Base-by-base conservation (phyloP, 768 basidiomycete species). In the Psilocybe cubensis region DNA sequence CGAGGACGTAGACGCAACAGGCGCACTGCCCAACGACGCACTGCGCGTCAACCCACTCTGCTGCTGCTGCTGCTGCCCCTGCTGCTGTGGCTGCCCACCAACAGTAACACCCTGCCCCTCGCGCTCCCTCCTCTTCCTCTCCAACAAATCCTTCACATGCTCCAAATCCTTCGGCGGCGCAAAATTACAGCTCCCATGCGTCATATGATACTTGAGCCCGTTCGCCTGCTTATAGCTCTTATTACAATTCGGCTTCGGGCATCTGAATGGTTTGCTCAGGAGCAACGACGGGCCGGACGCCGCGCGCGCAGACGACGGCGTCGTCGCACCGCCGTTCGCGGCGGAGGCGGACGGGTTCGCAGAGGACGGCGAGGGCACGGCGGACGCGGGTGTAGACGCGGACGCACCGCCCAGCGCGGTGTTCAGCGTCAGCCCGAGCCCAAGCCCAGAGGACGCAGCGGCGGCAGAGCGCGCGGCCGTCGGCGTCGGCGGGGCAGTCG, bases 171-270 rank as follows among this genome's bases (percentile, higher is more conserved):
- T 94, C 31, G 90, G 90, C 4, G 94, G 93, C 0, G 92, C 90
- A 71, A 94, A 96, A 71, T 94, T 94, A 74, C 95, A 98, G 61
- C 88, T 89, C 8, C 95, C 94, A 69, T 94, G 93, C 8, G 89
- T 91, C 80, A 94, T 88, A 72, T 96, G 93, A 74, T 96, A 95
- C 78, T 97, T 96, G 66, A 98, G 79, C 10, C 95, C 88, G 64
- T 97, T 97, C 41, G 92, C 92, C 73, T 96, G 94, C 79, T 96
- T 96, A 79, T 96, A 97, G 50, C 84, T 84, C 80, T 98, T 98
- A 77, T 92, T 94, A 79, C 95, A 98, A 62, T 94, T 94, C 0
- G 92, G 87, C 71, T 96, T 96, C 9, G 95, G 95, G 78, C 95
- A 98, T 45, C 86, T 82, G 84, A 94, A 96, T 3, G 94, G 92